A percentile compares a stretch with the other conserved stretches of the same genome.
These are phyloP conservation scores for Plectranthus barbatus DNA, from an alignment of 257 asterid genomes.

Conservation along the genomic window DNA sequence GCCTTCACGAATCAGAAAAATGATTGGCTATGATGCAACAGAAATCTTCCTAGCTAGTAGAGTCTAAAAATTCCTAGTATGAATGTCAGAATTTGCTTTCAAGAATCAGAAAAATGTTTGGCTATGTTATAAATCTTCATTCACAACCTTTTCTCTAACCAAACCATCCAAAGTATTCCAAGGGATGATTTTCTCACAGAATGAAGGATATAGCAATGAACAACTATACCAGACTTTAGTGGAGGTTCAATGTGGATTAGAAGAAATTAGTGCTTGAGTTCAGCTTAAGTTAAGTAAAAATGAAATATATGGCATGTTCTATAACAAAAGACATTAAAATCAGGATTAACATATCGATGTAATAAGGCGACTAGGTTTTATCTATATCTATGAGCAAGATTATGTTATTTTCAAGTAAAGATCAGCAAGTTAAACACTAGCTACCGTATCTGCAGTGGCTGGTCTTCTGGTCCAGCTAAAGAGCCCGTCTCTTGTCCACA, in stretches of 20 bases:
- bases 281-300: not conserved
- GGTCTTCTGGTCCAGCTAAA: not conserved
- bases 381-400: not conserved
- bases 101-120: too few relatives aligned
- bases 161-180: too few relatives aligned
- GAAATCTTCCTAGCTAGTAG: too few relatives aligned
- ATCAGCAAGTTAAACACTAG: slow-evolving; percentile 2
- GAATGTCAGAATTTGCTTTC: too few relatives aligned
- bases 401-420: not conserved
- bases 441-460: not conserved
- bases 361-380: not conserved
- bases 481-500: not conserved
- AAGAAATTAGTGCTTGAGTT: not conserved
- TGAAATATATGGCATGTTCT: not conserved
- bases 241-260: not conserved
- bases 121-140: not conserved
- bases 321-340: not conserved
- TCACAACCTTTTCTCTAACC: too few relatives aligned
- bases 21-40: too few relatives aligned
- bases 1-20: not conserved
- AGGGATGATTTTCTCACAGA: not conserved
- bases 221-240: not conserved
- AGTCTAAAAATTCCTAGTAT: too few relatives aligned
- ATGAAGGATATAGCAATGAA: not conserved
- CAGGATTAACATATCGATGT: not conserved